Conservation (phyloP, 2,329 filamentous ascomycete genomes). For the Juglanconis sp. region DNA sequence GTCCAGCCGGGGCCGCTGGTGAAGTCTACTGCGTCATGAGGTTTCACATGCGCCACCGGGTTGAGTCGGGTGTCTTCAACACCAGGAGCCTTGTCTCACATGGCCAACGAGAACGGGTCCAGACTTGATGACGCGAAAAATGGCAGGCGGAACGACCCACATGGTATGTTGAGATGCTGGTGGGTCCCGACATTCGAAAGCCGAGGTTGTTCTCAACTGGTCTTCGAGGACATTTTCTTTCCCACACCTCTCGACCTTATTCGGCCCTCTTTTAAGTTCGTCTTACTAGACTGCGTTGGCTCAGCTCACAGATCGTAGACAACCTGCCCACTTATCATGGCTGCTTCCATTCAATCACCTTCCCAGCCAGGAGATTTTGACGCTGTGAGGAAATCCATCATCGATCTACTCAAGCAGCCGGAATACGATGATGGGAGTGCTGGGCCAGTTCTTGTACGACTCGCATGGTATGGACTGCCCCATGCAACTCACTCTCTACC, state of each 20-base stretch:
- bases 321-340: constrained; percentile 1
- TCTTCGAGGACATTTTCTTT: neutral
- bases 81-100: neutral
- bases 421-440: constrained; percentile 64
- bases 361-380: constrained; percentile 55
- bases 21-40: neutral
- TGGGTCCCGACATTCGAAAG: constrained; percentile 9
- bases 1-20: neutral
- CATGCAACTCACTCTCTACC: no score
- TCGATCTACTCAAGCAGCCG: constrained; percentile 53
- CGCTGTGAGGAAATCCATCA: constrained; percentile 53
- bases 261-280: neutral
- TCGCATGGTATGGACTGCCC: constrained; percentile 52
- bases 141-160: neutral
- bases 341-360: neutral
- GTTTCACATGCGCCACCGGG: neutral
- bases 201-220: constrained; percentile 9
- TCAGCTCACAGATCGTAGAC: neutral
- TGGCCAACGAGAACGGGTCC: neutral
- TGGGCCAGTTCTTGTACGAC: constrained; percentile 60
- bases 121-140: neutral
- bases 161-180: constrained; percentile 4
- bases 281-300: neutral
- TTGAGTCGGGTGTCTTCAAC: neutral
- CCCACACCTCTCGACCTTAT: constrained; percentile 7